Base-by-base conservation (phyloP, 2,329 filamentous ascomycete genomes). In the Intubia oerlemansii region DNA sequence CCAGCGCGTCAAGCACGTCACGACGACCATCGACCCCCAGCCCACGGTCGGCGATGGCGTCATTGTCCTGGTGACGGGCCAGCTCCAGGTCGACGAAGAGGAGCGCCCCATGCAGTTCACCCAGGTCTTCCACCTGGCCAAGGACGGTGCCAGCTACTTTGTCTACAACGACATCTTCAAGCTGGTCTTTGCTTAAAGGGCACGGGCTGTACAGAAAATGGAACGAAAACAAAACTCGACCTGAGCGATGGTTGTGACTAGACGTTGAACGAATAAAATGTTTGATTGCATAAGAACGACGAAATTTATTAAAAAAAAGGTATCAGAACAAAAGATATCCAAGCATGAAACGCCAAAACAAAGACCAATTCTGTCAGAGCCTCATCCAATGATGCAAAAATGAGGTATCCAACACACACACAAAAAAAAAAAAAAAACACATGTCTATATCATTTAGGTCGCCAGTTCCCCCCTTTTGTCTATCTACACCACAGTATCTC, bases 121-220 rank as follows among this genome's bases (percentile, higher is more conserved):
- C 32, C 84, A 95, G 57, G 57, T 66, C 32, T 95, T 95, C 66
- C 77, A 90, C 53, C 73, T 95, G 37, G 53, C 69, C 39, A 72
- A 69, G 35, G 75, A 81, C 31, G 53, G 53, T 17, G 40, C 44
- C 28, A 74, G 70, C 42, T 92, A 76, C 60, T 93, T 68, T 51
- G 77, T 95, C 48, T 74, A 73, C 59, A 93, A 95, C 62, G 85
- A 95, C 52, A 57, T 95, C 50, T 95, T 95, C 71, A 79, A 79
- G 56, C 67, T 95, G 36, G 66, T 92, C 41, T 85, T 78, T 53
- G 60, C 53, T 47, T 66, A 56, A 38, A 32, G 13, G n/a, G n/a
- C n/a, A n/a, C n/a, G n/a, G n/a, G n/a, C n/a, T n/a, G n/a, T n/a
- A n/a, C n/a, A 27, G 17, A 27, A 27, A 14, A 14, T 5, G 18